Percentiles rank a stretch among this genome's conserved stretches.
Evolutionary conservation across 2,329 filamentous ascomycete species (phyloP).

Genomic region (Ceratocystiopsis brevicomis): DNA sequence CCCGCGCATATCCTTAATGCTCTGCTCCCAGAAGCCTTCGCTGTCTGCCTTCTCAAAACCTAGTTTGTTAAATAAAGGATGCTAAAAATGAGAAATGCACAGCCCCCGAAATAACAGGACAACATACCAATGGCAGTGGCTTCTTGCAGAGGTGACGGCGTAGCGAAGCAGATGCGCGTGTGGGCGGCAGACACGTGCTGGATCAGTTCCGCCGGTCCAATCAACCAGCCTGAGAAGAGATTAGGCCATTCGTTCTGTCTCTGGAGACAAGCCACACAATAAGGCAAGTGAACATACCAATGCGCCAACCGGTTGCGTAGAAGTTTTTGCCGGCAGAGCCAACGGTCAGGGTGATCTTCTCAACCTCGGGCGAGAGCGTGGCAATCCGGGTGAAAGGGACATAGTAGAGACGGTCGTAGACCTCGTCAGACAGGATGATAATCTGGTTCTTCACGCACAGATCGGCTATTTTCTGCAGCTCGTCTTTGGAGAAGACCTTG

Average conservation of each 20-base stretch:
- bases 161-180: constrained; percentile 89
- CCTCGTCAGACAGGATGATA: constrained; percentile 79
- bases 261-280: background rate
- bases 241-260: background rate
- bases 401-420: constrained; percentile 92
- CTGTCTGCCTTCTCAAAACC: constrained; percentile 76
- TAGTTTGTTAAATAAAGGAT: constrained; percentile 6
- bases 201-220: constrained; percentile 74
- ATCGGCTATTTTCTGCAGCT: constrained; percentile 69
- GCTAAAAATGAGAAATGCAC: too few relatives aligned
- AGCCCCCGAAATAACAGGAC: too few relatives aligned
- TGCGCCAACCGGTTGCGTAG: constrained; percentile 92
- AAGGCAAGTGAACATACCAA: constrained; percentile 26
- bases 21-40: constrained; percentile 71
- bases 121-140: constrained; percentile 58
- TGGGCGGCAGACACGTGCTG: constrained; percentile 85
- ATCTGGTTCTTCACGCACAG: constrained; percentile 85
- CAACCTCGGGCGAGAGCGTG: constrained; percentile 77
- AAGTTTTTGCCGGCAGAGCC: constrained; percentile 97
- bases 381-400: constrained; percentile 86
- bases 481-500: constrained; percentile 75
- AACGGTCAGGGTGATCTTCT: constrained; percentile 74
- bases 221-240: constrained; percentile 49
- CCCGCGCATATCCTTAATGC: constrained; percentile 68
- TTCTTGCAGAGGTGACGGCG: constrained; percentile 84